Conservation (phyloP, 148 eudicot species). For the Silene latifolia region DNA sequence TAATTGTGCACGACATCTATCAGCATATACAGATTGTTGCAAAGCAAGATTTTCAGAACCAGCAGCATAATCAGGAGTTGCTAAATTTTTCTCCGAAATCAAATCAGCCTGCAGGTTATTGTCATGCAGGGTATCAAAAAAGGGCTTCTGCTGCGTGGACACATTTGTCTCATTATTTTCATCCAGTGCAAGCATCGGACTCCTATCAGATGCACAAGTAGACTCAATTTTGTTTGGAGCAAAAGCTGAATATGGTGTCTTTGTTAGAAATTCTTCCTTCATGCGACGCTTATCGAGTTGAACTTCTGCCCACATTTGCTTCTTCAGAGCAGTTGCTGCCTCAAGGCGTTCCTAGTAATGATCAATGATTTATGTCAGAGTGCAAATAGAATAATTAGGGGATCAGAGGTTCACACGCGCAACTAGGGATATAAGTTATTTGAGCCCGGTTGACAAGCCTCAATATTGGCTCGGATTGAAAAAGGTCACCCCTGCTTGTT, state of each 20-base stretch:
- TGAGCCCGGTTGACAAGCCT: no score
- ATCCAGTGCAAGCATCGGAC: slow-evolving; percentile 39
- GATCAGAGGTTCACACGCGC: not conserved
- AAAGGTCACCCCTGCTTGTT: no score
- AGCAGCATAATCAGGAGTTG: slow-evolving; percentile 34
- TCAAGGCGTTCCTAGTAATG: slow-evolving; percentile 79
- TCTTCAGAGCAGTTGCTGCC: slow-evolving; percentile 78
- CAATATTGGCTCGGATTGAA: no score
- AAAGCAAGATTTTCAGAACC: slow-evolving; percentile 50
- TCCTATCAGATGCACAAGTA: slow-evolving; percentile 34
- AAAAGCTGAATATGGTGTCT: slow-evolving; percentile 42
- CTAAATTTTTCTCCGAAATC: slow-evolving; percentile 35
- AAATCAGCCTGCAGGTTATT: slow-evolving; percentile 23
- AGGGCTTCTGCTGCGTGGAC: slow-evolving; percentile 28
- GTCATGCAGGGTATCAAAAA: slow-evolving; percentile 34
- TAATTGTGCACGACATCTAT: slow-evolving; percentile 62
- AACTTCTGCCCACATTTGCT: slow-evolving; percentile 97
- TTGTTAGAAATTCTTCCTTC: slow-evolving; percentile 64
- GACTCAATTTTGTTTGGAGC: slow-evolving; percentile 44
- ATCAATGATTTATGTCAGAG: slow-evolving; percentile 20
- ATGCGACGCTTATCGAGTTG: slow-evolving; percentile 77
- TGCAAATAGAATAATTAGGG: not conserved
- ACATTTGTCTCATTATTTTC: slow-evolving; percentile 34
- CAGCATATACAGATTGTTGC: slow-evolving; percentile 59
- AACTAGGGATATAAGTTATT: not conserved